A percentile compares a stretch with the other conserved stretches of the same genome.
These are phyloP conservation scores for Quercus lobata DNA, from an alignment of 331 rosid species.

Conservation along the genomic window DNA sequence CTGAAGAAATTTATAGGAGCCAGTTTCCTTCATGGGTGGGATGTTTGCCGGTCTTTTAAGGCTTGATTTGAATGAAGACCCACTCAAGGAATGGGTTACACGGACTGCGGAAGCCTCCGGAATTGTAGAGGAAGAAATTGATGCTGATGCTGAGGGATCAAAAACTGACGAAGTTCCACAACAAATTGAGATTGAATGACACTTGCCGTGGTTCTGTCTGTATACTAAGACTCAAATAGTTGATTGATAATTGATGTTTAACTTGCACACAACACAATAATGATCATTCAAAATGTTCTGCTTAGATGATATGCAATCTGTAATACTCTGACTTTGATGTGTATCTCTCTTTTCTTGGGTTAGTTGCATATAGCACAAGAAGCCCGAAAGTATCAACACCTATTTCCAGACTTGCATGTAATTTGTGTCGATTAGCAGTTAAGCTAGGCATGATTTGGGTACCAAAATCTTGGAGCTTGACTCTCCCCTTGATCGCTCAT, in stretches of 20 bases:
- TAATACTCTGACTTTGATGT: no score
- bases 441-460: no score
- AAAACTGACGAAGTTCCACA: slow-evolving; percentile 52
- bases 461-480: no score
- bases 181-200: slow-evolving; percentile 69
- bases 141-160: slow-evolving; percentile 38
- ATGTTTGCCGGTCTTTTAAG: slow-evolving; percentile 80
- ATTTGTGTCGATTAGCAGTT: no score
- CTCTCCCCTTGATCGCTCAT: no score
- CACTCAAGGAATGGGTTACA: slow-evolving; percentile 87
- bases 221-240: not conserved
- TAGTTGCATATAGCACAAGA: no score
- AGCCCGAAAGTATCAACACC: no score
- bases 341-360: not conserved
- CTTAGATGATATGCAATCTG: no score
- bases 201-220: slow-evolving; percentile 3
- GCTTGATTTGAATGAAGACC: slow-evolving; percentile 89
- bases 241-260: not conserved
- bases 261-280: not conserved
- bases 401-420: no score
- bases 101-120: slow-evolving; percentile 82
- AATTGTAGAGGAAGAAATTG: slow-evolving; percentile 49
- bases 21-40: slow-evolving; percentile 91
- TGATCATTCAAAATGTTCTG: no score
- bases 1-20: slow-evolving; percentile 49